Percentiles rank a stretch among this genome's conserved stretches.
Conservation (phyloP, 2,329 filamentous ascomycete genomes). For the Fusarium heterosporum region DNA sequence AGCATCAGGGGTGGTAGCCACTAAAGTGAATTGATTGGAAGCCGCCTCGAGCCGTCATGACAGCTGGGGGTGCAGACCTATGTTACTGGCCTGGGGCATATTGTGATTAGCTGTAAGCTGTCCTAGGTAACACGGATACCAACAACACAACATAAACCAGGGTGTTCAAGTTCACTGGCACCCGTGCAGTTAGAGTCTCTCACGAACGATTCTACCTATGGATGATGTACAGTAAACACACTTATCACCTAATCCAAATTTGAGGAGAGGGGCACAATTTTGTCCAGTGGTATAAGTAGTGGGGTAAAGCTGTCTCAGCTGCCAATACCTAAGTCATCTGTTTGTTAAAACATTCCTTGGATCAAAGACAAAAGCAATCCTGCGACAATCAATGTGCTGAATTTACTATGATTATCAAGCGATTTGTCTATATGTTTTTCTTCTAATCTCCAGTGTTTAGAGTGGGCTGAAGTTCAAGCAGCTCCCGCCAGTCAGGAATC, state of each 20-base stretch:
- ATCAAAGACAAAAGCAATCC: neutral
- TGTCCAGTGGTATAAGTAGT: neutral
- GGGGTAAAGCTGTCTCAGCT: slow-evolving; percentile 24
- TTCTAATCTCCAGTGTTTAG: slow-evolving; percentile 29
- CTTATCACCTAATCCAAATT: neutral
- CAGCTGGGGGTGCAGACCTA: neutral
- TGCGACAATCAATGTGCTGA: neutral
- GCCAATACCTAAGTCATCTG: neutral
- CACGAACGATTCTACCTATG: neutral
- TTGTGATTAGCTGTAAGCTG: neutral
- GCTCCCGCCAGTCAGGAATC: slow-evolving; percentile 62
- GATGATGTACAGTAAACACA: neutral
- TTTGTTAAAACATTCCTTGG: neutral
- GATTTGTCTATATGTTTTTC: neutral
- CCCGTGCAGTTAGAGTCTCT: neutral
- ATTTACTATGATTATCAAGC: neutral
- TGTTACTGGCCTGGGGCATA: neutral
- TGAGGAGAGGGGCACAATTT: slow-evolving; percentile 4
- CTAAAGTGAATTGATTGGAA: slow-evolving; percentile 6
- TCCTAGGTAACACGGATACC: neutral
- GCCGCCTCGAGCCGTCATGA: slow-evolving; percentile 10
- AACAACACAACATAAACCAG: neutral
- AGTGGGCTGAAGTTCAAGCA: slow-evolving; percentile 31
- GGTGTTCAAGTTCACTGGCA: neutral
- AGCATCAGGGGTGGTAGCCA: slow-evolving; percentile 4